Evolutionary conservation across 2,329 filamentous ascomycete species (phyloP).

Genomic region (Ophidiomyces ophidiicola): DNA sequence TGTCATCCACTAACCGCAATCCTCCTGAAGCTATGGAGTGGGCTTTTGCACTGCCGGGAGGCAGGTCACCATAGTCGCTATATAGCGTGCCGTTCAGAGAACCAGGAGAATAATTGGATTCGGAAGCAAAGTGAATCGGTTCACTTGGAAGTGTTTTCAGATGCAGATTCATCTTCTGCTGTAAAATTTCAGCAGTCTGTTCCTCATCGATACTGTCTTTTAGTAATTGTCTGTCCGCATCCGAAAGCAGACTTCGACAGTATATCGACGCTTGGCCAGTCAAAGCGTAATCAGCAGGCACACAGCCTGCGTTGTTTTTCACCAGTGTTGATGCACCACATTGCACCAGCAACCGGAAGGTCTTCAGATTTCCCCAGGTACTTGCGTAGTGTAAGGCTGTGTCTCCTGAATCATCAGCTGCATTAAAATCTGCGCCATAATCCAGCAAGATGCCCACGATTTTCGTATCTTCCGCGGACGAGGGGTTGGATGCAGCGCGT

Average conservation of each 20-base stretch:
- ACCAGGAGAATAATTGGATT: slow-evolving; percentile 8
- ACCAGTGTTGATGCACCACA: slow-evolving; percentile 64
- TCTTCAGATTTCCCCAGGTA: slow-evolving; percentile 66
- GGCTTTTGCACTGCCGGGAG: slow-evolving; percentile 5
- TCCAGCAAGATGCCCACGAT: slow-evolving; percentile 22
- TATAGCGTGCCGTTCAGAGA: slow-evolving; percentile 9
- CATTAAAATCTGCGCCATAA: slow-evolving; percentile 37
- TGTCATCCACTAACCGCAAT: slow-evolving; percentile 10
- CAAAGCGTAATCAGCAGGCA: slow-evolving; percentile 67
- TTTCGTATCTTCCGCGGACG: slow-evolving; percentile 20
- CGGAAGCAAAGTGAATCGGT: slow-evolving; percentile 1
- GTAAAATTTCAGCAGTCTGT: no score
- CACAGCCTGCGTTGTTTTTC: slow-evolving; percentile 68
- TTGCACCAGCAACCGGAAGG: slow-evolving; percentile 61
- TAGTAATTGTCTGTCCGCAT: slow-evolving; percentile 32
- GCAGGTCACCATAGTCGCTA: slow-evolving; percentile 1
- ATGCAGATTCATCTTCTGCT: slow-evolving; percentile 7
- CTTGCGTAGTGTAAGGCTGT: slow-evolving; percentile 79
- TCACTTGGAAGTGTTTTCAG: slow-evolving; percentile 11
- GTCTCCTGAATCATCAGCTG: slow-evolving; percentile 61
- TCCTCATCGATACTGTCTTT: slow-evolving; percentile 9
- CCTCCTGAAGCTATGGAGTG: slow-evolving; percentile 5
- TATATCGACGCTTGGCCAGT: slow-evolving; percentile 77
- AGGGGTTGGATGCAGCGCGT: slow-evolving; percentile 16
- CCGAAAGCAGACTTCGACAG: slow-evolving; percentile 61